phyloP scores from a whole-genome alignment of 179 eudicot genomes.

The Monotropa hypopitys region DNA sequence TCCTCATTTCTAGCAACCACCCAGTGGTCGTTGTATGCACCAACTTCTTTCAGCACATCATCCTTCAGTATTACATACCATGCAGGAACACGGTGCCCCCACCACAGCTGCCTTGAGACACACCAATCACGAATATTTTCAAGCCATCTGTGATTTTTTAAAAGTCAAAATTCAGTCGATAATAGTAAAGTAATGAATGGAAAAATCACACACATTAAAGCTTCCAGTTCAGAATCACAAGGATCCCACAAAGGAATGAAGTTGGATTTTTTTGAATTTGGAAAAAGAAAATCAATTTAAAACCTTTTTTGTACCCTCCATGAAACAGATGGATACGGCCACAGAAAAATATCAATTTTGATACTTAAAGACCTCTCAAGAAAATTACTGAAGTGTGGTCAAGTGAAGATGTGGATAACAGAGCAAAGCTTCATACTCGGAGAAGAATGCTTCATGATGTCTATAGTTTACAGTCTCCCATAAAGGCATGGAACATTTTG shows the following conservation, averaged over 20 bases:
- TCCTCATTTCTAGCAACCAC: constrained; percentile 69
- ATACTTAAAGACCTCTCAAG: not conserved
- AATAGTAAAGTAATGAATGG: not conserved
- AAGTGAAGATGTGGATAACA: not conserved
- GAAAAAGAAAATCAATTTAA: not conserved
- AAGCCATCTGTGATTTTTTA: constrained; percentile 58
- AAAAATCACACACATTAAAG: not conserved
- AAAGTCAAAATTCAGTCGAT: constrained; percentile 4
- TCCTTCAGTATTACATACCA: constrained; percentile 81
- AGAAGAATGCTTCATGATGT: not conserved
- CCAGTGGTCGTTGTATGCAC: constrained; percentile 82
- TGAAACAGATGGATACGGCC: not conserved
- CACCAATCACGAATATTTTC: constrained; percentile 97
- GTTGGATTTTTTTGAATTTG: not conserved
- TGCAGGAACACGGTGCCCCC: constrained; percentile 97
- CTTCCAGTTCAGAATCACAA: not conserved
- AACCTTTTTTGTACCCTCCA: too few species aligned
- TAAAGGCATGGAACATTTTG: not conserved
- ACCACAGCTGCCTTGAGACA: constrained; percentile 95
- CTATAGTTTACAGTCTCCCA: not conserved
- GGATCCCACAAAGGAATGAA: not conserved
- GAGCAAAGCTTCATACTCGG: not conserved
- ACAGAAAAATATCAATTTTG: not conserved
- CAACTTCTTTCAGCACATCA: constrained; percentile 62
- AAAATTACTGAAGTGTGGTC: not conserved